A percentile compares a stretch with the other conserved stretches of the same genome.
Evolutionary conservation across 805 yeast genomes (phyloP).

Genomic region (Candida nemodendra): DNA sequence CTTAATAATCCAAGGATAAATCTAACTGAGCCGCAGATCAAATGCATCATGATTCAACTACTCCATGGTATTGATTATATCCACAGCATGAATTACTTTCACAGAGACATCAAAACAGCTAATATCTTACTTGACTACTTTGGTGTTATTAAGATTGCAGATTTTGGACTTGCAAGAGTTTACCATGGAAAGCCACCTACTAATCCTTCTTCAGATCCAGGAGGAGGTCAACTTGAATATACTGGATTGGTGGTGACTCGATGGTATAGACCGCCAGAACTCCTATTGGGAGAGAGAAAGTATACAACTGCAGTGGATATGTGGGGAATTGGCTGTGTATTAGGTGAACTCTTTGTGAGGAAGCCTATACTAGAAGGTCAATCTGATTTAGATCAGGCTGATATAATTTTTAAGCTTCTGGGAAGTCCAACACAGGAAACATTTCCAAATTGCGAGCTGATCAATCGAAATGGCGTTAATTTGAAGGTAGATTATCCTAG

Average conservation of each 20-base stretch:
- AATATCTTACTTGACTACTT: slow-evolving; percentile 75
- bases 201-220: slow-evolving; percentile 35
- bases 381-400: slow-evolving; percentile 86
- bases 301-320: slow-evolving; percentile 95
- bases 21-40: slow-evolving; percentile 66
- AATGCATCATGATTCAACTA: slow-evolving; percentile 78
- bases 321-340: slow-evolving; percentile 97
- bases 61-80: slow-evolving; percentile 78
- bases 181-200: slow-evolving; percentile 37
- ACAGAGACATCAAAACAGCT: slow-evolving; percentile 96
- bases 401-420: slow-evolving; percentile 70
- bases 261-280: slow-evolving; percentile 97
- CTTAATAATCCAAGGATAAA: slow-evolving; percentile 72
- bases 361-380: slow-evolving; percentile 84
- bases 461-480: slow-evolving; percentile 54
- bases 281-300: slow-evolving; percentile 76
- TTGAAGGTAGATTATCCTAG: slow-evolving; percentile 32
- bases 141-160: slow-evolving; percentile 88
- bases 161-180: slow-evolving; percentile 87
- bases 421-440: slow-evolving; percentile 70
- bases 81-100: slow-evolving; percentile 62
- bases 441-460: slow-evolving; percentile 59
- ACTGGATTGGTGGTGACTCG: slow-evolving; percentile 83
- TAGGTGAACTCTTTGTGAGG: slow-evolving; percentile 82
- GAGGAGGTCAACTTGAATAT: slow-evolving; percentile 53